Base-by-base conservation (phyloP, 495 filamentous ascomycete species). In the Penicillium pulvis region DNA sequence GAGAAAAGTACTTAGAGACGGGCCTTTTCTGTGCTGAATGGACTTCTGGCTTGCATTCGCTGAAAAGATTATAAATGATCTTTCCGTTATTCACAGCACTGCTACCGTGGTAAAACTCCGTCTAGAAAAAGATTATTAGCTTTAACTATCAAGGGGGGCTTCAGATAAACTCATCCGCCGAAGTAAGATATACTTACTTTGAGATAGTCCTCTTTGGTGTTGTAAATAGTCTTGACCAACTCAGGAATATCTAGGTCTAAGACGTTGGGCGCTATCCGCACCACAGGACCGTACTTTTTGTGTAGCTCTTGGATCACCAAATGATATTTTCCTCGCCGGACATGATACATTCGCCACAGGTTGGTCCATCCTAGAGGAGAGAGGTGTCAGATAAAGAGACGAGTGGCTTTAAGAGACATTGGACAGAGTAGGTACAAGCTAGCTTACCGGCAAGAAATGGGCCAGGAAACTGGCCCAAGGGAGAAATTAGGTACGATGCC, bases 51-150 rank as follows among this genome's bases (percentile, higher is more conserved):
- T 76, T 55, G 26, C 64, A 66, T 20, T 67, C 63, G 41, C 65
- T 66, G 60, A 56, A 81, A 2, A 74, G 57, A 52, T 70, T 70
- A 55, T 70, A 69, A 35, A 63, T 71, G 16, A 71, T 68, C 43
- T 71, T 71, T 7, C 73, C 72, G 31, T 74, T 65, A 35, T 71
- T 66, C 20, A 71, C 45, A 39, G 65, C 59, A 49, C 69, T 71
- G 59, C 68, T 73, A 20, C 63, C 70, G 19, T 68, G 53, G 54
- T 79, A 79, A 31, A 77, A 72, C 35, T 73, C 69, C 16, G 71
- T 78, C 75, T 79, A 48, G 35, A 41, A 19, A 49, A 31, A n/a
- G 6, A 17, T 35, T 51, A 51, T 51, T 24, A 39, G 33, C 17
- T 35, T 2, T 6, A 3, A 20, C 2, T 39, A 39, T 23, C n/a